These are phyloP conservation scores for Pinus tabuliformis DNA, from an alignment of 75 land plant genomes.

Conservation along the genomic window DNA sequence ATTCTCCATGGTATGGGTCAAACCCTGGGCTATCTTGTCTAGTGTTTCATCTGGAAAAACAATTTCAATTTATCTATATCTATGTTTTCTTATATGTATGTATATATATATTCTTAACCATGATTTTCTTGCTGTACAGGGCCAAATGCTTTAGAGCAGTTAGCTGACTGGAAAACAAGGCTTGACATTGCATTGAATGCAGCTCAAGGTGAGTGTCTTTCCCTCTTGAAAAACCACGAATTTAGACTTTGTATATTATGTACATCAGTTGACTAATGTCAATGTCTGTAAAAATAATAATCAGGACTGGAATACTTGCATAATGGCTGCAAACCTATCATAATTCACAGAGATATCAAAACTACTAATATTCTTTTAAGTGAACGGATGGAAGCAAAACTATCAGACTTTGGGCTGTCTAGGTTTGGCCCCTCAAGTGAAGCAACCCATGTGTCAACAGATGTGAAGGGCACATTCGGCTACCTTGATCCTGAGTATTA, in stretches of 20 bases:
- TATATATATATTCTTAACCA: not conserved
- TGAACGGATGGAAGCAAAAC: too few relatives aligned
- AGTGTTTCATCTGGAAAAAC: not conserved
- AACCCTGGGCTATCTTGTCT: not conserved
- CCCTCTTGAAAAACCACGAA: not conserved
- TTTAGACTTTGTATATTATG: not conserved
- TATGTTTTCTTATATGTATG: not conserved
- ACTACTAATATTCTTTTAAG: not conserved
- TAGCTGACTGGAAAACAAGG: slow-evolving; percentile 31
- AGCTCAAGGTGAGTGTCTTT: slow-evolving; percentile 24
- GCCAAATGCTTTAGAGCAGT: not conserved
- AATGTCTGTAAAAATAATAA: not conserved
- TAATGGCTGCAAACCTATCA: slow-evolving; percentile 38
- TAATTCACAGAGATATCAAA: slow-evolving; percentile 65
- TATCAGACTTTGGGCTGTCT: too few relatives aligned
- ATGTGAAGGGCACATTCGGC: too few relatives aligned
- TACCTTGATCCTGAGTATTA: too few relatives aligned
- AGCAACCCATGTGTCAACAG: too few relatives aligned
- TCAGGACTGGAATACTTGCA: slow-evolving; percentile 67
- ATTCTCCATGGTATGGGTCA: slow-evolving; percentile 7
- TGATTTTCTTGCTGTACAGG: not conserved
- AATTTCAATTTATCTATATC: not conserved
- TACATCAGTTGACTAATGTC: too few relatives aligned
- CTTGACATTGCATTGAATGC: slow-evolving; percentile 44
- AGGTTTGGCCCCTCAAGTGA: too few relatives aligned